Base-by-base conservation (phyloP, 441 rosid species). In the Pelargonium fulgidum region DNA sequence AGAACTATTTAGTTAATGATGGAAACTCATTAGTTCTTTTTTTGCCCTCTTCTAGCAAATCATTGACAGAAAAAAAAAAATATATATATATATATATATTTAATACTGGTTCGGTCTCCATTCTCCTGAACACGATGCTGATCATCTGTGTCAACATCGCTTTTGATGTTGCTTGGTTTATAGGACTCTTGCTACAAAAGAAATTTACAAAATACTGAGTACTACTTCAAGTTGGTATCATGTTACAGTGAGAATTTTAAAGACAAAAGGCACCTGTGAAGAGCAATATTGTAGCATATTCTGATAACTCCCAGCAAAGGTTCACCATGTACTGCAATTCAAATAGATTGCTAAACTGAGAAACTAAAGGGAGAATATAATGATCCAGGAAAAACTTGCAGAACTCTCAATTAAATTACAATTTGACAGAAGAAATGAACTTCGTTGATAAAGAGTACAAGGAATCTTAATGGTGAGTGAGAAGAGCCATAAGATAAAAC, bases 121-220 rank as follows among this genome's bases (percentile, higher is more conserved):
- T 95, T 82, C 98, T 92, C 80, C 97, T 83, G 82, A 91, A 87
- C 62, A 89, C 85, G 26, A 95, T 92, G 89, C 90, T 87, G 76
- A 95, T 87, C 96, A 92, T 95, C 82, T 95, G 99, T 42, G 99
- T 90, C 85, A 95, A 78, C 99, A 95, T 95, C 73, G 99, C 99
- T 84, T 92, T 95, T 44, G 99, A 90, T 24, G 99, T 95, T 52
- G 96, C 96, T 85, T 95, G 99, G 80, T 95, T 92, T 79, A 95
- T 82, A 20, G 92, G 97, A 83, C 97, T 95, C 92, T 95, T 95
- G 91, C 98, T 95, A 77, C 84, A 85, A 70, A 80, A 66, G 74
- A 76, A 82, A 72, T 80, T 68, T 54, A 77, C 62, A 73, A 45
- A 62, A 77, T 68, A 70, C 73, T 75, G 61, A 85, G 75, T 70